A percentile compares a stretch with the other conserved stretches of the same genome.
Conservation (phyloP, 352 stramenopile genomes). For the Elongisporangium prolatum region DNA sequence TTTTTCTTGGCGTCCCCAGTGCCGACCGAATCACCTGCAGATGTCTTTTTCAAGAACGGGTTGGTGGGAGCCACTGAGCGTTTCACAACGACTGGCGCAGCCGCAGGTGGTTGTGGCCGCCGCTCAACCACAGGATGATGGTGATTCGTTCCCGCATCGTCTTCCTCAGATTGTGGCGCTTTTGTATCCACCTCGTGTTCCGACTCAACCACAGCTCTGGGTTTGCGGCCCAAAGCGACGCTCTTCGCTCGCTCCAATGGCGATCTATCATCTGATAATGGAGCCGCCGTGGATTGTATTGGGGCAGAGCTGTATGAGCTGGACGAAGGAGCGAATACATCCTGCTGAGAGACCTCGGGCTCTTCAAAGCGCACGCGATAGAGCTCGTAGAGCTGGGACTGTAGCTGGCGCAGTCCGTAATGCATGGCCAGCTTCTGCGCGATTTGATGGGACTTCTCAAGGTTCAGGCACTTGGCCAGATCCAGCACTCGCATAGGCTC, state of each 20-base stretch:
- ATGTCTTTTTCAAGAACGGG: slow-evolving; percentile 67
- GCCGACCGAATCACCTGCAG: slow-evolving; percentile 8
- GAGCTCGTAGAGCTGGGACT: slow-evolving; percentile 68
- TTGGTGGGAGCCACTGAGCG: slow-evolving; percentile 55
- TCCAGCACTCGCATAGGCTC: slow-evolving; percentile 64
- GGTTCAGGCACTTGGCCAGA: slow-evolving; percentile 72
- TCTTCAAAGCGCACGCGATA: slow-evolving; percentile 63
- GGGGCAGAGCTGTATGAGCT: neutral
- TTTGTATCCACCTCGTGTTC: neutral
- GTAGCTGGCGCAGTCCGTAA: slow-evolving; percentile 67
- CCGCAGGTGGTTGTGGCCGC: slow-evolving; percentile 4
- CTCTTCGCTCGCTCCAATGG: neutral
- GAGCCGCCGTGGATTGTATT: neutral
- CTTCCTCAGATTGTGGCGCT: neutral
- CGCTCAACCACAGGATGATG: neutral
- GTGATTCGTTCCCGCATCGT: neutral
- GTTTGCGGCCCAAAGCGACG: neutral
- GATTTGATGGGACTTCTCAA: slow-evolving; percentile 83
- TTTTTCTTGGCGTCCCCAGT: slow-evolving; percentile 22
- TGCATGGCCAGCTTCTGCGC: slow-evolving; percentile 79
- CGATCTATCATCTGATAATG: neutral
- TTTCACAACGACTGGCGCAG: slow-evolving; percentile 13
- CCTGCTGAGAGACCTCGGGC: slow-evolving; percentile 12
- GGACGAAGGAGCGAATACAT: neutral
- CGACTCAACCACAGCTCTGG: neutral